Evolutionary conservation across 768 basidiomycete genomes (phyloP).

Genomic region (Boletus sp.): DNA sequence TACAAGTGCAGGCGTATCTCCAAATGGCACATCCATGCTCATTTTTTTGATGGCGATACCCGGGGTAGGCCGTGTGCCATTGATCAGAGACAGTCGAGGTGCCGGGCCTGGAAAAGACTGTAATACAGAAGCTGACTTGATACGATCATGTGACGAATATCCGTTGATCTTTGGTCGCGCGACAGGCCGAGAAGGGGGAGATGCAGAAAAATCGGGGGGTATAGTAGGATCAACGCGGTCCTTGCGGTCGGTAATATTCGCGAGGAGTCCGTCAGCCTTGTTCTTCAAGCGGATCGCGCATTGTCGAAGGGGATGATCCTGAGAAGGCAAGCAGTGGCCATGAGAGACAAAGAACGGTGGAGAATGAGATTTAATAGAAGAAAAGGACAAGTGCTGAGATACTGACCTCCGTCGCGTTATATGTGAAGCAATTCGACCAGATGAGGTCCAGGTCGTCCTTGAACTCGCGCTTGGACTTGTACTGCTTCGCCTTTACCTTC

Average conservation of each 20-base stretch:
- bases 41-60: constrained; percentile 12
- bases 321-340: not conserved
- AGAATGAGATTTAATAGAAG: not conserved
- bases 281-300: constrained; percentile 76
- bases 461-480: constrained; percentile 94
- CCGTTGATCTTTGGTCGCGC: constrained; percentile 48
- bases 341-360: not conserved
- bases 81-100: constrained; percentile 12
- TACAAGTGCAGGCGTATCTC: constrained; percentile 63
- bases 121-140: constrained; percentile 23
- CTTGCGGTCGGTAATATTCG: constrained; percentile 84
- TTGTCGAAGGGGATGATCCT: constrained; percentile 87
- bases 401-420: constrained; percentile 87
- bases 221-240: constrained; percentile 73
- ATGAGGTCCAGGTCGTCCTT: constrained; percentile 93
- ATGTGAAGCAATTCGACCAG: constrained; percentile 92
- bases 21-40: constrained; percentile 48
- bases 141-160: constrained; percentile 26
- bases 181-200: constrained; percentile 17
- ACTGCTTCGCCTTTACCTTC: constrained; percentile 88
- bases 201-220: constrained; percentile 44
- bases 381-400: not conserved
- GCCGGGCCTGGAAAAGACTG: constrained; percentile 6
- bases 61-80: constrained; percentile 15
- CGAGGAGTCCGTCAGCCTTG: constrained; percentile 83